phyloP scores from a whole-genome alignment of 768 basidiomycete species.

The Baorangia bicolor region DNA sequence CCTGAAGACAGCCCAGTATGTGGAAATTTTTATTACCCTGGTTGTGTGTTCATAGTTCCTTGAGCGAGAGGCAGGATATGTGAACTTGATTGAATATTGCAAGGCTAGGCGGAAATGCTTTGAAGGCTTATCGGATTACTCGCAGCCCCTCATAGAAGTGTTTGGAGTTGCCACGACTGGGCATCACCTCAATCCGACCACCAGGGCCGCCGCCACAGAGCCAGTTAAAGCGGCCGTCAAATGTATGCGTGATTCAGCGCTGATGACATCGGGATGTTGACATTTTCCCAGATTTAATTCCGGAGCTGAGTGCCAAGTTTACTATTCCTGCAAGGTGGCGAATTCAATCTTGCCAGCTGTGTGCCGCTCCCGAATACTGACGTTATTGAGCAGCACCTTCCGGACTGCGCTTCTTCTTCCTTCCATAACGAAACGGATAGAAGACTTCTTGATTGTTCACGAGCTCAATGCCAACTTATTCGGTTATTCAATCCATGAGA shows the following conservation, averaged over 20 bases:
- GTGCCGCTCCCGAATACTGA: slow-evolving; percentile 22
- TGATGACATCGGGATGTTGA: slow-evolving; percentile 28
- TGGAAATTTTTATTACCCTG: slow-evolving; percentile 14
- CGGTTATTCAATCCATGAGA: slow-evolving; percentile 57
- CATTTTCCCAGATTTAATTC: slow-evolving; percentile 64
- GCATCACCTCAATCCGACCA: slow-evolving; percentile 61
- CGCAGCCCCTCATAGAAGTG: slow-evolving; percentile 76
- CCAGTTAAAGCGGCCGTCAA: slow-evolving; percentile 48
- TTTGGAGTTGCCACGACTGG: slow-evolving; percentile 45
- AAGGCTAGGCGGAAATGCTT: slow-evolving; percentile 61
- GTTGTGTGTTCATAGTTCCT: slow-evolving; percentile 5
- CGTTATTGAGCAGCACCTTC: slow-evolving; percentile 48
- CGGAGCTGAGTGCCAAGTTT: slow-evolving; percentile 74
- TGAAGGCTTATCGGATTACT: slow-evolving; percentile 54
- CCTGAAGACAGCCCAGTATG: slow-evolving; percentile 63
- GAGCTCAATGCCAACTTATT: slow-evolving; percentile 76
- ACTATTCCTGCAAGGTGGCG: slow-evolving; percentile 70
- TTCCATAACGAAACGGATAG: slow-evolving; percentile 68
- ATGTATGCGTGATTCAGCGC: slow-evolving; percentile 45
- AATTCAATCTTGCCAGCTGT: slow-evolving; percentile 20
- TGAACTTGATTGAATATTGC: slow-evolving; percentile 66
- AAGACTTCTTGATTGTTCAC: slow-evolving; percentile 72
- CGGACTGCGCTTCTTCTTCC: slow-evolving; percentile 71
- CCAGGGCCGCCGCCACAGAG: slow-evolving; percentile 37
- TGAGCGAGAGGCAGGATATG: slow-evolving; percentile 62